phyloP scores from a whole-genome alignment of 305 asterid species.

The Fraxinus dipetala region DNA sequence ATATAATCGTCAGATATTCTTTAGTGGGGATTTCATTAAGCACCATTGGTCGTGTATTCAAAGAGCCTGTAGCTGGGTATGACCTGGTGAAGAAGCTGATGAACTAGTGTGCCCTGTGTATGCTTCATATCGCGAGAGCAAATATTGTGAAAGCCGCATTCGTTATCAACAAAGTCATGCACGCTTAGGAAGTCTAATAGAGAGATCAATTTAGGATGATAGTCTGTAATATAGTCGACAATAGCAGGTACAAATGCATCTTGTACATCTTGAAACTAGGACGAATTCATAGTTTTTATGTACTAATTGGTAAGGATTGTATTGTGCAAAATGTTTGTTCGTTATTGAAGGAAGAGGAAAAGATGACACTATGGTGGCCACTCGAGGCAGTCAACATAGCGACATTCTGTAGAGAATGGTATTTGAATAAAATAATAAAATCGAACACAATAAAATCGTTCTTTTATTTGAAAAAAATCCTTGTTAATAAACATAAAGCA shows the following conservation, averaged over 20 bases:
- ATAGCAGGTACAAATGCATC: not conserved
- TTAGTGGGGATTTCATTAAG: not conserved
- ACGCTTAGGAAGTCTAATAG: not conserved
- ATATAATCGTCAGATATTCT: not conserved
- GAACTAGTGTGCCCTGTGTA: not conserved
- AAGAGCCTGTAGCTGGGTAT: not conserved
- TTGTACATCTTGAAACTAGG: slow-evolving; percentile 3
- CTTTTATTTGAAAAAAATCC: not conserved
- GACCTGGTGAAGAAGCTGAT: not conserved
- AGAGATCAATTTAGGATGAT: not conserved
- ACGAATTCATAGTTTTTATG: not conserved
- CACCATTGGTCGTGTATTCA: not conserved
- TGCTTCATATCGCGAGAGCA: not conserved
- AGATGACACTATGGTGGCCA: not conserved
- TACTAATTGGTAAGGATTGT: not conserved
- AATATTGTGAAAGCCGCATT: not conserved
- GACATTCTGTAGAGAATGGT: not conserved
- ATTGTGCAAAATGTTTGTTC: not conserved
- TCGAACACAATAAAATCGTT: not conserved
- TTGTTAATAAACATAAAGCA: not conserved
- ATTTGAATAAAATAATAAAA: not conserved
- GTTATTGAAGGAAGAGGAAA: not conserved
- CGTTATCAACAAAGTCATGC: not conserved
- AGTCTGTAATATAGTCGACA: not conserved
- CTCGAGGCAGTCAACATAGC: not conserved